phyloP scores from a whole-genome alignment of 108 stramenopile species.

The Skeletonema potamos region DNA sequence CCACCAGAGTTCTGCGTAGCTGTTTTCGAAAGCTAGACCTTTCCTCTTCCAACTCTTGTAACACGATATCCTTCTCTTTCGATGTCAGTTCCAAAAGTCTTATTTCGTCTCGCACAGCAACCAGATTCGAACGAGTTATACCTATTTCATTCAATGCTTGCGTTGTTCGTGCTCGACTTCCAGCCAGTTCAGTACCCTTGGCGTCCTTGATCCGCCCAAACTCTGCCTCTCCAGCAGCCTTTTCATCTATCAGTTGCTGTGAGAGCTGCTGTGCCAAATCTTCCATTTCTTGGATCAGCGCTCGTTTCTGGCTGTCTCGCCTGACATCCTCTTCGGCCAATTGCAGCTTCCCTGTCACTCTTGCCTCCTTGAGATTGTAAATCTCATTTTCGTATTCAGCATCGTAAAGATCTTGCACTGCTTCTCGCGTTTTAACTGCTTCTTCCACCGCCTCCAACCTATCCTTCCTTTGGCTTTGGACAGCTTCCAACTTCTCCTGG shows the following conservation, averaged over 20 bases:
- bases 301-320: conserved; percentile 13
- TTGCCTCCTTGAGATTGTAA: conserved; percentile 7
- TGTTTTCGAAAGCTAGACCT: conserved; percentile 41
- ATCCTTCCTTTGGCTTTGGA: conserved; percentile 12
- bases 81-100: conserved; percentile 6
- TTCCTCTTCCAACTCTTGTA: conserved; percentile 26
- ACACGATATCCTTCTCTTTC: conserved; percentile 6
- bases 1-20: conserved; percentile 9
- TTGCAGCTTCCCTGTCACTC: conserved; percentile 4
- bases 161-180: conserved; percentile 10
- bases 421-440: conserved; percentile 1
- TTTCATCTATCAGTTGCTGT: conserved; percentile 23
- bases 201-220: conserved; percentile 16
- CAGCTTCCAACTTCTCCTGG: conserved; percentile 29
- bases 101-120: conserved; percentile 13
- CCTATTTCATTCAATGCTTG: conserved; percentile 31
- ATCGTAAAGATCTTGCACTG: conserved; percentile 24
- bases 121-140: conserved; percentile 17
- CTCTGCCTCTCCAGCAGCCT: conserved; percentile 12
- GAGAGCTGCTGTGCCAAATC: conserved; percentile 15
- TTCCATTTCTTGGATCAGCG: conserved; percentile 18
- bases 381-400: conserved; percentile 33
- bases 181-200: conserved; percentile 17
- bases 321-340: conserved; percentile 20
- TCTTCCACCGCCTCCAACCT: conserved; percentile 9